Evolutionary conservation across 768 basidiomycete genomes (phyloP).

Genomic region (Termitomyces eurrhizus): DNA sequence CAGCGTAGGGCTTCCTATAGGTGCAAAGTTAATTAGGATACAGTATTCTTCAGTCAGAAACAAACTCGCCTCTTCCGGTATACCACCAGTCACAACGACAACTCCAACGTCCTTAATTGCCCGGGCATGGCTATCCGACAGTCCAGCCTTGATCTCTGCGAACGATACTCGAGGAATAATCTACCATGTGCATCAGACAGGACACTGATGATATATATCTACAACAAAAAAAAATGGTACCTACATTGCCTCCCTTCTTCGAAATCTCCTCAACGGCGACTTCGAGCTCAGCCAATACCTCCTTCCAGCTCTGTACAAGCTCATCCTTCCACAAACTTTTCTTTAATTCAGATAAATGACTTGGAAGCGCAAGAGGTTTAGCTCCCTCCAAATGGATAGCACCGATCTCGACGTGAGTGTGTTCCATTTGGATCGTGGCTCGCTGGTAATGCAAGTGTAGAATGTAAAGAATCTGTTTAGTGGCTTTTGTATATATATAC

Average conservation of each 20-base stretch:
- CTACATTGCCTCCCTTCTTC: conserved; percentile 41
- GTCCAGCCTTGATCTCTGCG: conserved; percentile 38
- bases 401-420: neutral
- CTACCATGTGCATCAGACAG: conserved; percentile 28
- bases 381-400: conserved; percentile 1
- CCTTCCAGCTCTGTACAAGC: conserved; percentile 49
- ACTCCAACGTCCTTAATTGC: conserved; percentile 49
- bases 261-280: conserved; percentile 44
- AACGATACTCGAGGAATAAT: conserved; percentile 50
- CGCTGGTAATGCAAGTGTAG: neutral
- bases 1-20: conserved; percentile 54
- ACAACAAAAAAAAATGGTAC: conserved; percentile 12
- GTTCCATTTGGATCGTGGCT: neutral
- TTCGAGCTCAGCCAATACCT: conserved; percentile 49
- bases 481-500: neutral
- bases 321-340: conserved; percentile 42
- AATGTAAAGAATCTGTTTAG: neutral
- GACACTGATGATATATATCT: neutral
- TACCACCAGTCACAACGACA: conserved; percentile 53
- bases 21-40: neutral
- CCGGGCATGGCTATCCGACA: conserved; percentile 40
- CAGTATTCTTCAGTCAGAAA: neutral
- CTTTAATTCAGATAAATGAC: conserved; percentile 60
- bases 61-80: conserved; percentile 44
- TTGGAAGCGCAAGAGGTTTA: conserved; percentile 32